Conservation (phyloP, 2,329 filamentous ascomycete genomes). For the Ascochyta lentis region DNA sequence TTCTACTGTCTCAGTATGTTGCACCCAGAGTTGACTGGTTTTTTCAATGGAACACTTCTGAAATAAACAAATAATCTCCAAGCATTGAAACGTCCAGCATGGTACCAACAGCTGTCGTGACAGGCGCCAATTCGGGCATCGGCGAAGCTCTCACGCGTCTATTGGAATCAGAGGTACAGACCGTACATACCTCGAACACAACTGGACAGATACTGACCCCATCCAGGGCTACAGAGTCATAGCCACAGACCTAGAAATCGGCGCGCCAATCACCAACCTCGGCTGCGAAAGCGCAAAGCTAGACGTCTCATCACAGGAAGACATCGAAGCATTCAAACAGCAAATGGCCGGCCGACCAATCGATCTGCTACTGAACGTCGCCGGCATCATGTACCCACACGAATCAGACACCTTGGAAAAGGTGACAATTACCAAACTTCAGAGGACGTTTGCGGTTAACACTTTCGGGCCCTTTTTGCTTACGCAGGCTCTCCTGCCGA, state of each 20-base stretch:
- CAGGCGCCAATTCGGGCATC: conserved; percentile 53
- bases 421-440: conserved; percentile 38
- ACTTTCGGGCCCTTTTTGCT: conserved; percentile 55
- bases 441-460: conserved; percentile 53
- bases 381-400: conserved; percentile 44
- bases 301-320: conserved; percentile 44
- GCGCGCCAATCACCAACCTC: conserved; percentile 40
- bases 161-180: conserved; percentile 35
- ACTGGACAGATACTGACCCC: not conserved
- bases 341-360: conserved; percentile 40
- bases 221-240: conserved; percentile 42
- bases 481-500: conserved; percentile 54
- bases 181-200: not conserved
- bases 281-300: conserved; percentile 41
- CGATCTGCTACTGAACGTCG: conserved; percentile 50
- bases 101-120: conserved; percentile 52
- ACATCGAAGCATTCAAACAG: conserved; percentile 45
- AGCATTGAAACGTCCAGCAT: not conserved
- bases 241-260: conserved; percentile 39
- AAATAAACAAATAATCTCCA: not conserved
- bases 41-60: not conserved
- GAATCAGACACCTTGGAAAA: conserved; percentile 45
- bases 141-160: conserved; percentile 47
- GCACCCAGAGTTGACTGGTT: not conserved
- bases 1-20: not conserved